Percentiles rank a stretch among this genome's conserved stretches.
Conservation (phyloP, 2,329 filamentous ascomycete species). For the Reticulascus tulasneorum region DNA sequence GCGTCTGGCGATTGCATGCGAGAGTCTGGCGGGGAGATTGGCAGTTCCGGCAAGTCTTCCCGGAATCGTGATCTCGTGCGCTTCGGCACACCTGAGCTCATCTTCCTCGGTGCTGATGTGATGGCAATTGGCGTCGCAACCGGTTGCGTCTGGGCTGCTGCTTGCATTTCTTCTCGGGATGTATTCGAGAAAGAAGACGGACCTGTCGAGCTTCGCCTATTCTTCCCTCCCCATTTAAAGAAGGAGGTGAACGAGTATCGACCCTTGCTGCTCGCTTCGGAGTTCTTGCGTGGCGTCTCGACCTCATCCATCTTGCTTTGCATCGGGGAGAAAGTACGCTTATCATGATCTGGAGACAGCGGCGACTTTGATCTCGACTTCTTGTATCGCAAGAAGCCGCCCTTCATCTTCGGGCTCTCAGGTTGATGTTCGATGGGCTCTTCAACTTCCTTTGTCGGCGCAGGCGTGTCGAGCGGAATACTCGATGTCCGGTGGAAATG, state of each 20-base stretch:
- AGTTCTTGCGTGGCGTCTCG: conserved; percentile 48
- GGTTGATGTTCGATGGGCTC: conserved; percentile 4
- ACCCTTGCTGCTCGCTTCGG: conserved; percentile 46
- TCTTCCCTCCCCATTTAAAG: conserved; percentile 65
- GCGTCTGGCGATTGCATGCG: conserved; percentile 73
- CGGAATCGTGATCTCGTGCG: conserved; percentile 87
- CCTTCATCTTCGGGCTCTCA: conserved; percentile 28
- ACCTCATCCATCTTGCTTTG: conserved; percentile 41
- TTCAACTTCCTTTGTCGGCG: conserved; percentile 11
- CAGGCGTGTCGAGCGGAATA: conserved; percentile 30
- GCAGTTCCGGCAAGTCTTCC: conserved; percentile 85
- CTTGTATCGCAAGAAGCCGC: conserved; percentile 37
- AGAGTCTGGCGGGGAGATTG: conserved; percentile 80
- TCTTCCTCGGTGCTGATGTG: conserved; percentile 26
- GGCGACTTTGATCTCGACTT: conserved; percentile 49
- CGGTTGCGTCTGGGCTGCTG: conserved; percentile 28
- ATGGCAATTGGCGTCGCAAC: too few species aligned
- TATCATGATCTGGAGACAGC: conserved; percentile 35
- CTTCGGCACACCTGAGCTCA: conserved; percentile 54
- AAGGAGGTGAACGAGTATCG: conserved; percentile 65
- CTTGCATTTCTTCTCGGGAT: conserved; percentile 78
- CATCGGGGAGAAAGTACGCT: conserved; percentile 27
- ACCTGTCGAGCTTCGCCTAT: conserved; percentile 49
- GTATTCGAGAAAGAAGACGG: conserved; percentile 88
- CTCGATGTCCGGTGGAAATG: conserved; percentile 48